Evolutionary conservation across 345 rosid genomes (phyloP), one percentile per base, ranked within the genome.

Genomic region (Rhizophora apiculata): DNA sequence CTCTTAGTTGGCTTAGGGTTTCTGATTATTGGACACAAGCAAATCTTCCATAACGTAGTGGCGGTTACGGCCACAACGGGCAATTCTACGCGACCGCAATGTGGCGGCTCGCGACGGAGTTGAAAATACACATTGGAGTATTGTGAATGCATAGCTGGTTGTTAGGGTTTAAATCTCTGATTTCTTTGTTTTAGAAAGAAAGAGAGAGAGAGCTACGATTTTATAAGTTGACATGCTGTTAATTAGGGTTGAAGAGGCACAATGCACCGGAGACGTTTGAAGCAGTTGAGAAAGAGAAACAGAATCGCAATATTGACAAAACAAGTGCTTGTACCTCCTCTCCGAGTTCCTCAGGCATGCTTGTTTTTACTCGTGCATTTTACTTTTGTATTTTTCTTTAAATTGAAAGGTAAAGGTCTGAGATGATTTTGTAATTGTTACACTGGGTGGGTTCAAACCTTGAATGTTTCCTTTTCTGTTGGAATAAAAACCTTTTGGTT

Each of bases 231-330:
- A 24, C 6, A 15, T 24, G 3, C 60, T 56, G 6, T 56, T 9
- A 24, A 27, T 56, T 27, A 56, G 60, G 60, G 16, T 27, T 56
- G 60, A 56, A 24, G 60, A 56, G 60, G 60, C 60, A 56, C 13
- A 24, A 56, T 21, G 29, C 31, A 27, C 31, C 6, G 4, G 60
- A 56, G 60, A 24, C 10, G 60, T 56, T 56, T n/a, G 60, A 56
- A 6, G 22, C 60, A 27, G 18, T 24, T 16, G 24, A 24, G 18
- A 10, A 56, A 56, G 30, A 13, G 29, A 10, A 56, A 56, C 24
- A 56, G 60, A 2, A 27, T 56, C 30, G 60, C 18, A 3, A 5
- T 56, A 15, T 24, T 56, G 31, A 56, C 24, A 31, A 56, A 13
- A 16, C 24, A 15, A 9, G 3, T 55, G 60, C 29, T 15, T 7